Conservation (phyloP, 2,329 filamentous ascomycete genomes). For the Trichoderma simmonsii region DNA sequence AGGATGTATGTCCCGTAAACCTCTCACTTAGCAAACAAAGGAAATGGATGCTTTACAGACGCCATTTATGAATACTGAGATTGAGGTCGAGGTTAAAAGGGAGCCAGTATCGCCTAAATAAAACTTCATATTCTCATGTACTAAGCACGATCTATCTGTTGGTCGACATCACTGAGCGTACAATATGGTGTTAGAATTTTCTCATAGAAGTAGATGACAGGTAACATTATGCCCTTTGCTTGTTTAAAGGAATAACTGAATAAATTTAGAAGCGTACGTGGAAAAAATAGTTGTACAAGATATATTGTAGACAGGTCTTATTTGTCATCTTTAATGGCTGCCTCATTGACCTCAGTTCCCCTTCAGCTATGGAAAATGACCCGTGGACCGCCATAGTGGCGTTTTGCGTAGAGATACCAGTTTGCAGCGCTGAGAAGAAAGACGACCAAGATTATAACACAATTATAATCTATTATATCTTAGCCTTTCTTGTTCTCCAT, state of each 20-base stretch:
- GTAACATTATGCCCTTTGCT: neutral
- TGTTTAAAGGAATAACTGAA: neutral
- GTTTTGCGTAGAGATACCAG: neutral
- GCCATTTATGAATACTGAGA: neutral
- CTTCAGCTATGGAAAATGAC: neutral
- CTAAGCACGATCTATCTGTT: neutral
- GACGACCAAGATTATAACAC: neutral
- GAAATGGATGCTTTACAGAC: neutral
- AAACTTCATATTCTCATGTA: neutral
- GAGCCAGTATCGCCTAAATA: neutral
- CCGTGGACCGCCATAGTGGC: neutral
- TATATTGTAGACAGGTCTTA: neutral
- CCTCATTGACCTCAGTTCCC: neutral
- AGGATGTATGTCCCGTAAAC: neutral
- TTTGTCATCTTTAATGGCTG: neutral
- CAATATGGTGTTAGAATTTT: neutral
- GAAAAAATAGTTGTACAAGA: neutral
- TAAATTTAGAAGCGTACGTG: neutral
- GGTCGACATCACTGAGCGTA: neutral
- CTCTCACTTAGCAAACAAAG: neutral
- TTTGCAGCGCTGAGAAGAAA: neutral
- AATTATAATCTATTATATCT: neutral
- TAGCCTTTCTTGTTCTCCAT: neutral
- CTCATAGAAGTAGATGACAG: neutral
- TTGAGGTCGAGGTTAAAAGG: neutral